Evolutionary conservation across 345 rosid genomes (phyloP), one percentile per base, ranked within the genome.

Genomic region (Reutealis trisperma): DNA sequence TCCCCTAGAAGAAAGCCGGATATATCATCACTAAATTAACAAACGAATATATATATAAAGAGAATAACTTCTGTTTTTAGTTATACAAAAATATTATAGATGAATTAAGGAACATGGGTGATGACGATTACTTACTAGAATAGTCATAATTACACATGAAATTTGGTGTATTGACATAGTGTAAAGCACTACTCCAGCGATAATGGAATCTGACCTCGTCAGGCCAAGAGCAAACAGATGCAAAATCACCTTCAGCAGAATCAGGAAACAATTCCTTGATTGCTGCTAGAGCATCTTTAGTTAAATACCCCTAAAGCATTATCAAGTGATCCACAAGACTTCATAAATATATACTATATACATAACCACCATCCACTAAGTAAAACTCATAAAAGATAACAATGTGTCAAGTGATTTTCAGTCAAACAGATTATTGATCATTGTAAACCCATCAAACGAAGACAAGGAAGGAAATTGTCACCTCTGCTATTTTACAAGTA

Each of bases 101-200:
- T 74, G 45, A 76, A 62, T 32, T 70, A 60, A 44, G 25, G 21
- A 61, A n/a, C 12, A 25, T 34, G 41, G 42, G 27, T 10, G 52
- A 16, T 52, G 60, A 68, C 52, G 63, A 22, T 67, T 82, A 89
- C 97, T 74, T 77, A 96, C 98, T 86, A 78, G 90, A 88, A 82
- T 93, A 93, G 8, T 85, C 71, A 66, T 96, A 96, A 83, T 87
- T 96, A 84, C 98, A 96, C 85, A 63, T 82, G 86, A 91, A 96
- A 84, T 93, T 97, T 61, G 97, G 99, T 3, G 99, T 96, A 81
- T 93, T 97, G 70, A 90, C 81, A 82, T 90, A 96, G 88, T 96
- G 99, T 63, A 96, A 80, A 74, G 94, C 88, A 70, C 94, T 89
- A 82, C 91, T 90, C 98, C 99, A 93, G 70, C 82, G 84, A 88